A percentile compares a stretch with the other conserved stretches of the same genome.
Conservation (phyloP, 1,284 basidiomycete genomes). For the Inonotus obliquus region DNA sequence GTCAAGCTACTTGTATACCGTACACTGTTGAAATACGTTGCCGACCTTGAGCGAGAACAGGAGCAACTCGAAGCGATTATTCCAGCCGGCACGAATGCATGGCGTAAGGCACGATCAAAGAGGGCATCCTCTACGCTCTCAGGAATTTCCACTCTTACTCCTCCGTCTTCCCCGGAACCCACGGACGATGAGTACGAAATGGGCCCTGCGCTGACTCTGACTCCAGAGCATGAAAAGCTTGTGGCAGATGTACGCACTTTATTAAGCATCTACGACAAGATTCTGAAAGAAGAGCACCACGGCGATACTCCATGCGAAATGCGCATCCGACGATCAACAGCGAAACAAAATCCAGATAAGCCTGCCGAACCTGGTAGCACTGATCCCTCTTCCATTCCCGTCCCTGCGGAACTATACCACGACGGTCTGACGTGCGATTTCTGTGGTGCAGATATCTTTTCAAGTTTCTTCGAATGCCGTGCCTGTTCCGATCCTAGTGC, state of each 20-base stretch:
- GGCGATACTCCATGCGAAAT: conserved; percentile 2
- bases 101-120: neutral
- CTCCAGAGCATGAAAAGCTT: neutral
- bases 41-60: conserved; percentile 1
- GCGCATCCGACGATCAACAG: neutral
- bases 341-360: neutral
- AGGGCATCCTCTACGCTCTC: neutral
- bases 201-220: neutral
- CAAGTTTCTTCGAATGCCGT: conserved; percentile 69
- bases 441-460: conserved; percentile 72
- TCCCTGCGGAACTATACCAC: neutral
- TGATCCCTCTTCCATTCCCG: neutral
- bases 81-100: neutral
- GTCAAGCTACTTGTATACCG: conserved; percentile 61
- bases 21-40: conserved; percentile 35
- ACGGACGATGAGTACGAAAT: neutral
- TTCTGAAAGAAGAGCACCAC: conserved; percentile 51
- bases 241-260: conserved; percentile 28
- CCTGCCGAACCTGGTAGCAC: neutral
- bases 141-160: neutral
- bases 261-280: conserved; percentile 49
- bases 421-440: conserved; percentile 59
- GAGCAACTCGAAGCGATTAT: neutral
- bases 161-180: neutral
- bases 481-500: conserved; percentile 31